Conservation (phyloP, 2,329 filamentous ascomycete genomes). For the Arthrinium phaeospermum region DNA sequence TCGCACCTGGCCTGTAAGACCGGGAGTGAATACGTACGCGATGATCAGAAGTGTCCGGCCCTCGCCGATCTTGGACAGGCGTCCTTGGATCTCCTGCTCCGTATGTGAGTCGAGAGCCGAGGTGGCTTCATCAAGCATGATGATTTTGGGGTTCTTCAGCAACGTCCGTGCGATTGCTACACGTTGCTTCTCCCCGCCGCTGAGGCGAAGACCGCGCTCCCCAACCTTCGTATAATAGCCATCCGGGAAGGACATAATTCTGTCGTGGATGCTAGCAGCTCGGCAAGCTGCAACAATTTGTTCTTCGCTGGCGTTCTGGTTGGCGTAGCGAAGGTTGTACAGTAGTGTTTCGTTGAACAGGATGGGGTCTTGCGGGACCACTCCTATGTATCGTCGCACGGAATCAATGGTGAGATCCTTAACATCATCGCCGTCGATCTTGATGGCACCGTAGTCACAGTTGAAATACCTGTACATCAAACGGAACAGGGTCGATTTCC, state of each 20-base stretch:
- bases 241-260: conserved; percentile 87
- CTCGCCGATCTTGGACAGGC: conserved; percentile 78
- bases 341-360: conserved; percentile 93
- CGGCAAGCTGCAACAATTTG: conserved; percentile 82
- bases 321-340: conserved; percentile 93
- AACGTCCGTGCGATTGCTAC: conserved; percentile 94
- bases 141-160: conserved; percentile 88
- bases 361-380: conserved; percentile 95
- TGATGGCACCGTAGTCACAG: conserved; percentile 76
- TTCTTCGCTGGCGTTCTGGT: conserved; percentile 78
- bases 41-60: conserved; percentile 95
- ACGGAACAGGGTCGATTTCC: conserved; percentile 95
- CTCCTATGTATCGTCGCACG: conserved; percentile 87
- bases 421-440: conserved; percentile 84
- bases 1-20: neutral
- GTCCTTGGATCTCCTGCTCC: conserved; percentile 90
- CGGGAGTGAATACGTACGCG: conserved; percentile 63
- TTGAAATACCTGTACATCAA: conserved; percentile 98
- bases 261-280: conserved; percentile 90
- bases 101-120: conserved; percentile 91
- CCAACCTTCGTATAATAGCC: conserved; percentile 89
- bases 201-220: conserved; percentile 84
- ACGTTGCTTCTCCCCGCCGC: conserved; percentile 91
- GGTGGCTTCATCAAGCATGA: conserved; percentile 91
- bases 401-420: conserved; percentile 90